phyloP scores from a whole-genome alignment of 768 basidiomycete genomes.

The Mycena haematopus region DNA sequence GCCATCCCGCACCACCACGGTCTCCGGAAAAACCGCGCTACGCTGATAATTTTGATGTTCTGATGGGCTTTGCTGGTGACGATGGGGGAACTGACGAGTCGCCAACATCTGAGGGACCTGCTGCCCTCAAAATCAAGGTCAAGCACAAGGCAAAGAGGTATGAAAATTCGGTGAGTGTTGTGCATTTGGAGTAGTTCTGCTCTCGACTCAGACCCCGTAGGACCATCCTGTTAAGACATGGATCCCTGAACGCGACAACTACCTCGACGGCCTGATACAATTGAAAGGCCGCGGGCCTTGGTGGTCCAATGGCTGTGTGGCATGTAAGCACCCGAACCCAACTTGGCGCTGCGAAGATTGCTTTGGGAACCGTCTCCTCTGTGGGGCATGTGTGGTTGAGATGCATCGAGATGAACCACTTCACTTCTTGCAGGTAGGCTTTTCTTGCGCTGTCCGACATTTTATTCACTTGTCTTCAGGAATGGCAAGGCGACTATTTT shows the following conservation, averaged over 20 bases:
- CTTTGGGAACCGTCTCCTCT: constrained; percentile 16
- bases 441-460: neutral
- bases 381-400: constrained; percentile 23
- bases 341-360: constrained; percentile 29
- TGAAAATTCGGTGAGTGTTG: neutral
- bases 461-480: constrained; percentile 11
- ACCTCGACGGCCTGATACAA: constrained; percentile 22
- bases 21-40: constrained; percentile 4
- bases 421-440: constrained; percentile 32
- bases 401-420: constrained; percentile 25
- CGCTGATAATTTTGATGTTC: neutral
- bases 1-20: neutral
- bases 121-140: neutral
- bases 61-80: constrained; percentile 1
- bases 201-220: neutral
- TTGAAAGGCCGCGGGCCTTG: constrained; percentile 30
- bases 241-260: constrained; percentile 10
- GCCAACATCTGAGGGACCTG: neutral
- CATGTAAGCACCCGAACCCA: neutral
- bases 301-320: constrained; percentile 9
- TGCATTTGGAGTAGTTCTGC: neutral
- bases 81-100: neutral
- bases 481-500: constrained; percentile 31
- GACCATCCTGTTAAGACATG: neutral
- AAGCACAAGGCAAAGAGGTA: neutral